A percentile compares a stretch with the other conserved stretches of the same genome.
phyloP scores from a whole-genome alignment of 2,329 filamentous ascomycete genomes.

The Beauveria sp. region DNA sequence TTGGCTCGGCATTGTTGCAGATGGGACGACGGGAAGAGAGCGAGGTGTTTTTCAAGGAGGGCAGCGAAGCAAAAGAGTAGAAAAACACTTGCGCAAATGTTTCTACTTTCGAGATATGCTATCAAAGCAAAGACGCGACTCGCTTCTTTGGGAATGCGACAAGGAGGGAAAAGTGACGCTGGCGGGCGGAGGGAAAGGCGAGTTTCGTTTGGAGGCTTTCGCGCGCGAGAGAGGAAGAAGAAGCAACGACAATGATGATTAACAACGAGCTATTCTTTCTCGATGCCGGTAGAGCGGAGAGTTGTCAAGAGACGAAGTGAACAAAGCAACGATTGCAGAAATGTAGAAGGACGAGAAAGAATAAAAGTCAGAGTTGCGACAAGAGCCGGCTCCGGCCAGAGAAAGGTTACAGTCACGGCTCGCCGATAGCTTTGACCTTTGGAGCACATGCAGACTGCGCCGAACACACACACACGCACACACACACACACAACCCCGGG shows the following conservation, averaged over 20 bases:
- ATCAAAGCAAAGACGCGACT: background rate
- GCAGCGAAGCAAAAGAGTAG: background rate
- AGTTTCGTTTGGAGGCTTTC: background rate
- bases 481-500: background rate
- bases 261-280: background rate
- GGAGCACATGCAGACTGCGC: constrained; percentile 1
- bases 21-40: background rate
- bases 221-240: background rate
- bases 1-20: constrained; percentile 26
- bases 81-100: background rate
- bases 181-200: constrained; percentile 2
- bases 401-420: constrained; percentile 7
- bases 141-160: constrained; percentile 1
- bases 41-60: background rate
- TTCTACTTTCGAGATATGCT: background rate
- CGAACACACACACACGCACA: background rate
- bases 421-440: constrained; percentile 6
- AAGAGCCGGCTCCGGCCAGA: background rate
- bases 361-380: constrained; percentile 5
- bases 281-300: background rate
- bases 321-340: background rate
- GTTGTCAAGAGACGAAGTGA: background rate
- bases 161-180: background rate
- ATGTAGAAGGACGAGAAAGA: background rate
- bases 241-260: background rate